Base-by-base conservation (phyloP, 2,329 filamentous ascomycete genomes). In the Arachnomyces sp. region DNA sequence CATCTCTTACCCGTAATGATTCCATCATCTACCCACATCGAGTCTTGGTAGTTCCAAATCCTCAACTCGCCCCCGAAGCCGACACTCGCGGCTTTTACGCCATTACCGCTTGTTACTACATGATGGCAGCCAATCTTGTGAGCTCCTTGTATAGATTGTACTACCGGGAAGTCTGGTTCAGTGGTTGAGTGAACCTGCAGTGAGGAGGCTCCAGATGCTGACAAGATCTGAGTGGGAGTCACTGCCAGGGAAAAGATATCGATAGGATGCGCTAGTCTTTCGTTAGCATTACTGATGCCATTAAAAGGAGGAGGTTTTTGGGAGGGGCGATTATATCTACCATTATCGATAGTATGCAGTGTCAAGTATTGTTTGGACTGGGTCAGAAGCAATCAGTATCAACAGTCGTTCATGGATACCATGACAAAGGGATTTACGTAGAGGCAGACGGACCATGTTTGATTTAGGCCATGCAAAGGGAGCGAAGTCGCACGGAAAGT, bases 281-380 rank as follows among this genome's bases (percentile, higher is more conserved):
- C 38, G 41, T 31, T 39, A 31, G 8, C 43, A 46, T 40, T 42
- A 51, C 46, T 60, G 34, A 5, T 25, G 20, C 9, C 20, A 25
- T 53, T 55, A 50, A 55, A 57, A 16, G 31, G 28, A n/a, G 11
- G n/a, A 30, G 14, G n/a, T 28, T 33, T 31, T 25, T 25, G 14
- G 28, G 30, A 14, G 20, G 20, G 15, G 15, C 18, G n/a, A 29
- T 18, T 42, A 39, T 39, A 58, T 70, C 61, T 61, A 86, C 86
- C 88, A 70, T 88, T 77, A 60, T 94, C 84, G 61, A 94, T 78
- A 32, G 88, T 90, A 64, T 94, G 86, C 51, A 84, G 83, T 56
- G 90, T 93, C 47, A 98, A 77, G 63, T 95, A 98, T 81, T 96
- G 92, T 71, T 96, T 96, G 41, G 92, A 98, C 92, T 95, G 20